Evolutionary conservation across 805 yeast species (phyloP), one percentile per base, ranked within the genome.

Genomic region (Saccharomyces mikatae): DNA sequence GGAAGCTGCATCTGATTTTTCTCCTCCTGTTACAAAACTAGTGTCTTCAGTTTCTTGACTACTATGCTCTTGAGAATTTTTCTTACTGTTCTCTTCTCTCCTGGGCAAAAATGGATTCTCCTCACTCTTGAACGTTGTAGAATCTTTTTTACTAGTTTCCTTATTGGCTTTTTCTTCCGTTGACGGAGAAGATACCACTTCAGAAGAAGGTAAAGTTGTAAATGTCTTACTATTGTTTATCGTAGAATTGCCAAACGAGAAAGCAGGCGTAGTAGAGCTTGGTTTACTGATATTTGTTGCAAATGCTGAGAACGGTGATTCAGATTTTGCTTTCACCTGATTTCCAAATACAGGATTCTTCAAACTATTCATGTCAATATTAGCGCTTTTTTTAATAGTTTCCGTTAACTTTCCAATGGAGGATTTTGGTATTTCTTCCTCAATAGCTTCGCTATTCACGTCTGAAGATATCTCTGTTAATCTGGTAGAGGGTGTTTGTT

Each of bases 281-380:
- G 63, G 52, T 24, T 58, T 58, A 4, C 56, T 54, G 11, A 67
- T 48, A 41, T 62, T 60, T 24, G 56, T 54, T 1, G 70, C 50
- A 50, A 61, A 68, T 1, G 60, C 52, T 4, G 70, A 60, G 52
- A 66, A 66, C 13, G 71, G 69, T 0, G 70, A 66, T 4, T 50
- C 22, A 1, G 52, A 41, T n/a, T 52, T 52, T 17, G 50, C 41
- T 10, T 41, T 36, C 3, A 36, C 26, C 6, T 51, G 48, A 11
- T 46, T 11, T 9, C 36, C 55, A 11, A 14, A 44, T 11, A 48
- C 14, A 31, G 59, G 44, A 2, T 50, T 46, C 27, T 58, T 49
- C 1, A 57, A 24, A 29, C 55, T 52, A 6, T 56, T 51, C 2
- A 59, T 41, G 6, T 61, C 47, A 2, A 63, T 47, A 41, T 63